Percentiles rank a stretch among this genome's conserved stretches.
These are phyloP conservation scores for Leucosporidium scottii DNA, from an alignment of 768 basidiomycete genomes.

Conservation along the genomic window DNA sequence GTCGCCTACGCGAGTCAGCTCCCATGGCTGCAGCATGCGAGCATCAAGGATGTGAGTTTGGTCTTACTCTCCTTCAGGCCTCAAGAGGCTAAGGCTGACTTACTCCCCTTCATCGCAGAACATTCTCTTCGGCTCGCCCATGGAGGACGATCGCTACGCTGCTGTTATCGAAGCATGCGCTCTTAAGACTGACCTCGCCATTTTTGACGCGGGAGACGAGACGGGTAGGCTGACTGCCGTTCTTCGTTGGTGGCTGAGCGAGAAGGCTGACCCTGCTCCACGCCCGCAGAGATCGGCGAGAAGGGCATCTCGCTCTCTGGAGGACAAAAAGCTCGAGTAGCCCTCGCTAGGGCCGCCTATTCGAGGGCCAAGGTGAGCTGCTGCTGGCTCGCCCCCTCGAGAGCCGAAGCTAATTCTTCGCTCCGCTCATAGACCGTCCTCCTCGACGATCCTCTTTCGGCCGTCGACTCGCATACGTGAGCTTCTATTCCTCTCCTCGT, in stretches of 20 bases:
- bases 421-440: constrained; percentile 51
- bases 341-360: constrained; percentile 84
- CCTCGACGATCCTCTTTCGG: constrained; percentile 35
- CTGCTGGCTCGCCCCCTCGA: background rate
- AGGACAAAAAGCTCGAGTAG: constrained; percentile 44
- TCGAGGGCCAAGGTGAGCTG: constrained; percentile 61
- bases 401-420: background rate
- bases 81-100: background rate
- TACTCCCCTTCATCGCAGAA: constrained; percentile 42
- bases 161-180: constrained; percentile 68
- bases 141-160: constrained; percentile 60
- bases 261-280: too few relatives aligned
- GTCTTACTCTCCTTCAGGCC: background rate
- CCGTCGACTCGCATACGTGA: constrained; percentile 54
- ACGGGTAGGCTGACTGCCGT: constrained; percentile 43
- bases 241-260: too few relatives aligned
- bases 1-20: constrained; percentile 63
- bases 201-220: constrained; percentile 67
- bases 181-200: constrained; percentile 60
- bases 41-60: constrained; percentile 54
- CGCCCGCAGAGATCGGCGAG: constrained; percentile 33
- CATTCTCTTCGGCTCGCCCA: constrained; percentile 63
- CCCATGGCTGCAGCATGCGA: constrained; percentile 70
- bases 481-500: background rate
- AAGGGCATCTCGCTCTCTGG: constrained; percentile 32